Base-by-base conservation (phyloP, 805 yeast genomes). In the Metschnikowia picachoensis region DNA sequence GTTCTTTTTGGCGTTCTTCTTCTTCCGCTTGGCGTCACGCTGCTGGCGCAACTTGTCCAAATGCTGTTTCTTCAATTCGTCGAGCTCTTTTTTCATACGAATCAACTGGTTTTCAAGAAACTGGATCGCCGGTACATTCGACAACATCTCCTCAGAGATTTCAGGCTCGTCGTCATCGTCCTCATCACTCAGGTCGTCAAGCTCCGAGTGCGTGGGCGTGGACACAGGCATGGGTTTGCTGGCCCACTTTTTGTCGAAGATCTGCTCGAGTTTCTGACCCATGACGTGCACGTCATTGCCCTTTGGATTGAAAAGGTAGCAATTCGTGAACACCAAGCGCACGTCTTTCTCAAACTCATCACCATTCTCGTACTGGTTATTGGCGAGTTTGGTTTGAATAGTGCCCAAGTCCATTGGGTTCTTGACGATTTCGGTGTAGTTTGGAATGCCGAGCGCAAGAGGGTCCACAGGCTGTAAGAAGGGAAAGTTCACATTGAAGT, bases 331-430 rank as follows among this genome's bases (percentile, higher is more conserved):
- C 48, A 94, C 87, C 50, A 90, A 76, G 47, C 88, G 76, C 32
- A 92, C 79, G 61, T 94, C 99, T 36, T 67, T 68, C 61, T 85
- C 96, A 61, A 92, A 90, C 52, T 87, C 91, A 49, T 87, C 96
- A 15, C 90, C 94, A 45, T 83, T 82, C 60, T 87, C 92, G 64
- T 94, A 94, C 57, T 86, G 87, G 66, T 91, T 91, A 65, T 88
- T 89, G 50, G 83, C 80, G 53, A 89, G 73, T 63, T 91, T 92
- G 48, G 80, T 77, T 58, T 83, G 84, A 46, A 92, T 78, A 0
- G 97, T 89, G 30, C 92, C 82, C 55, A 94, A 74, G 67, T 94
- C 99, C 98, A 94, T 94, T 49, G 99, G 99, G 57, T 82, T 79
- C 66, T 88, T 89, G 48, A 94, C 84, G 46, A 88, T 72, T 58